Percentiles rank a stretch among this genome's conserved stretches.
These are phyloP conservation scores for Hemileccinum impolitum DNA, from an alignment of 768 basidiomycete genomes.

Conservation along the genomic window DNA sequence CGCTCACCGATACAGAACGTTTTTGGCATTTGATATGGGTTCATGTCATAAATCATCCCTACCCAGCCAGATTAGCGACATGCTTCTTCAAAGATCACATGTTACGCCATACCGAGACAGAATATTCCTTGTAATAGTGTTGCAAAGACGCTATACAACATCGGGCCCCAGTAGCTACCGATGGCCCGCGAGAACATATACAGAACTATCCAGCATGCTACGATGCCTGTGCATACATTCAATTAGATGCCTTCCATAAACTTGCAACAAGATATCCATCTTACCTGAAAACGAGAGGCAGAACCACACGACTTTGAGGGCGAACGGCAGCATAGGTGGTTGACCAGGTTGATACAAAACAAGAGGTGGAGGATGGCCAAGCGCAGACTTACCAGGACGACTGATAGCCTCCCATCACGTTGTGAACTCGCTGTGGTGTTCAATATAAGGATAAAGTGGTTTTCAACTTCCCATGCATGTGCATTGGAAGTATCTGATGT, in stretches of 20 bases:
- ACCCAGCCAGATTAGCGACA: background rate
- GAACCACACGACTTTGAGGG: conserved; percentile 58
- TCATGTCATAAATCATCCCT: conserved; percentile 67
- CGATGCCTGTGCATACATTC: conserved; percentile 37
- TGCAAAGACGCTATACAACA: conserved; percentile 47
- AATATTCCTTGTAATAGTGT: conserved; percentile 54
- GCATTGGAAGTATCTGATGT: background rate
- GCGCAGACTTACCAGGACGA: background rate
- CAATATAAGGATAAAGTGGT: background rate
- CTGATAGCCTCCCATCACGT: background rate
- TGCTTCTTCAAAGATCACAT: background rate
- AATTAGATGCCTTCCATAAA: background rate
- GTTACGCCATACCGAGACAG: conserved; percentile 48
- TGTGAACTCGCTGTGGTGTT: background rate
- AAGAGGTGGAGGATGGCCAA: background rate
- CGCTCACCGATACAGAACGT: conserved; percentile 53
- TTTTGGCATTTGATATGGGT: conserved; percentile 55
- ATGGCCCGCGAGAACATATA: conserved; percentile 43
- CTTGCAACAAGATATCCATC: background rate
- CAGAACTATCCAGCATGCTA: conserved; percentile 49
- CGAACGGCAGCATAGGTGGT: conserved; percentile 48
- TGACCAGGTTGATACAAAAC: background rate
- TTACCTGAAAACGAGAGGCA: conserved; percentile 53
- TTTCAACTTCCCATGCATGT: conserved; percentile 8
- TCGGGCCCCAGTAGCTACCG: conserved; percentile 45